Evolutionary conservation across 1,284 basidiomycete genomes (phyloP), one percentile per base, ranked within the genome.

Genomic region (Butyriboletus pseudospeciosus): DNA sequence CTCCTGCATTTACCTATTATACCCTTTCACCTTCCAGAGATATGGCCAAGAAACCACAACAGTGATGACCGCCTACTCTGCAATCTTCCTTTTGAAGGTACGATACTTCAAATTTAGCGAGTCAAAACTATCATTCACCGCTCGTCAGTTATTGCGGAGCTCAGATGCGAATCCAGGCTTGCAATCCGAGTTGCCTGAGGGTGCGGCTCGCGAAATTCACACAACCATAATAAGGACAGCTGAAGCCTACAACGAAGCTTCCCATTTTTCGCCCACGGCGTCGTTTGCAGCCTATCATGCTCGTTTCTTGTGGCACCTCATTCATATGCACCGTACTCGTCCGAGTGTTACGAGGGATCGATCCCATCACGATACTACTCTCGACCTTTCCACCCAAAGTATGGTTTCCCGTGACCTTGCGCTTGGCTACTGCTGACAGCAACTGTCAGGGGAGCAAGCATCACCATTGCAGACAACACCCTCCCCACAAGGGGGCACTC

Each of bases 21-120:
- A 39, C 48, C 25, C 53, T 49, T 35, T 35, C 28, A 26, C 12
- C 10, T 36, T 42, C 35, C 66, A 91, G 89, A 84, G 84, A 50
- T 92, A 92, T 61, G 81, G 86, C 10, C 90, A 92, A 72, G 90
- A 92, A 64, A 84, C 86, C 5, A 82, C 89, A 56, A 84, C 86
- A 6, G 80, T 87, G 44, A 92, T 92, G 89, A 87, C 86, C 16
- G 90, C 88, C 17, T 92, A 92, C 64, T 82, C 85, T 53, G 87
- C 89, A 23, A 83, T 92, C 39, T 85, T 89, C 66, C 71, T 92
- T 52, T 72, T 92, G 53, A 85, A 79, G 76, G 89, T 88, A 66
- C 42, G 73, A 63, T 51, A 34, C 36, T 54, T 34, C 55, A 35
- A 13, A 17, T 35, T 41, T 26, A 41, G 25, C 37, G 14, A 47